Evolutionary conservation across 495 filamentous ascomycete species (phyloP).

Genomic region (Penicillium antarcticum): DNA sequence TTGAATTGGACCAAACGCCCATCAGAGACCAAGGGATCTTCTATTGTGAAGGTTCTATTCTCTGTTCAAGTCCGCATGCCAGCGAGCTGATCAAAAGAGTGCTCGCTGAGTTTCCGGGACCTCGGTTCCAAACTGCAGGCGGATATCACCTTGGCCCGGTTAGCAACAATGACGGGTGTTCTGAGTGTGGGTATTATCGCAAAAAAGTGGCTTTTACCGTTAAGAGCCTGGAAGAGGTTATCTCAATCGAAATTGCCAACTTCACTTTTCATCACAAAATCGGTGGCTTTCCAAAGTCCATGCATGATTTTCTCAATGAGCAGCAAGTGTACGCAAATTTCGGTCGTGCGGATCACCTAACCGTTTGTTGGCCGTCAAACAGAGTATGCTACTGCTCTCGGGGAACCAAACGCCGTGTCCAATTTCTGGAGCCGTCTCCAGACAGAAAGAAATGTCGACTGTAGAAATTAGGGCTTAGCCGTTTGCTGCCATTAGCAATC

Average conservation of each 20-base stretch:
- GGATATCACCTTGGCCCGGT: conserved; percentile 10
- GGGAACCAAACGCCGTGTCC: conserved; percentile 1
- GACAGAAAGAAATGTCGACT: not conserved
- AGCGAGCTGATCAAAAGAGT: conserved; percentile 13
- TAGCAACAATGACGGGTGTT: conserved; percentile 12
- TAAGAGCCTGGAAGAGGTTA: conserved; percentile 13
- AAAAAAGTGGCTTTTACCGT: conserved; percentile 14
- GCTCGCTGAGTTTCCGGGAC: conserved; percentile 7
- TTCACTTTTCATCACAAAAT: conserved; percentile 6
- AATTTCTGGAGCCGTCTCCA: conserved; percentile 4
- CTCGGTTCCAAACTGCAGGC: conserved; percentile 3
- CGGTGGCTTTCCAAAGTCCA: conserved; percentile 18
- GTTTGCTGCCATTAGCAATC: not conserved
- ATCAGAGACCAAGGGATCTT: conserved; percentile 3
- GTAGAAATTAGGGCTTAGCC: not conserved
- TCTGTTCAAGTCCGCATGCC: conserved; percentile 7
- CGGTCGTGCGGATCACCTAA: conserved; percentile 19
- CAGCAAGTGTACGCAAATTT: conserved; percentile 14
- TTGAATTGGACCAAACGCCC: conserved; percentile 19
- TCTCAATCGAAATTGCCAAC: conserved; percentile 7
- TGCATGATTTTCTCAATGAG: conserved; percentile 10
- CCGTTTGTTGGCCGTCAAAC: conserved; percentile 5
- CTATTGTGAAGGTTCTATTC: conserved; percentile 16
- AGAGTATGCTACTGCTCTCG: conserved; percentile 10
- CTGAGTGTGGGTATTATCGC: conserved; percentile 16